Evolutionary conservation across 805 yeast species (phyloP).

Genomic region (Ogataea ganodermae): DNA sequence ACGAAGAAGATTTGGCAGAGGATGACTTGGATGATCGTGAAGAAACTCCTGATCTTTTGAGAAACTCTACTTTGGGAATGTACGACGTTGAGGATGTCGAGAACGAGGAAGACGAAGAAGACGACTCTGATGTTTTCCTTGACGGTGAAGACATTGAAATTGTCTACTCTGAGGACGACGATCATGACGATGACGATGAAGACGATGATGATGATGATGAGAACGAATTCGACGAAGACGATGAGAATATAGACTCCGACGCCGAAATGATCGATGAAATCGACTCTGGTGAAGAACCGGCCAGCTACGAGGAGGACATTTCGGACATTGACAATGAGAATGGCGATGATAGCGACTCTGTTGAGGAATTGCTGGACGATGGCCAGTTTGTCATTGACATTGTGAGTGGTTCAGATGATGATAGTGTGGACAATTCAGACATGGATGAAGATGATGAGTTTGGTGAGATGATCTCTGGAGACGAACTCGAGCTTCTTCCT

Average conservation of each 20-base stretch:
- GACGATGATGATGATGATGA: conserved; percentile 44
- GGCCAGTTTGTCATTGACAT: conserved; percentile 32
- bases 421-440: conserved; percentile 21
- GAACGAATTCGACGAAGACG: conserved; percentile 29
- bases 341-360: conserved; percentile 24
- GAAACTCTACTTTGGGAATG: conserved; percentile 92
- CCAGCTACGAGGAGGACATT: conserved; percentile 26
- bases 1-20: conserved; percentile 65
- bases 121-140: conserved; percentile 29
- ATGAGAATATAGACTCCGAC: conserved; percentile 16
- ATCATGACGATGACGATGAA: conserved; percentile 18
- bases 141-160: conserved; percentile 37
- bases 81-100: conserved; percentile 75
- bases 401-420: conserved; percentile 32
- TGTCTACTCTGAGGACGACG: conserved; percentile 31
- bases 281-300: conserved; percentile 22
- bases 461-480: conserved; percentile 24
- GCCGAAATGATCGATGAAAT: conserved; percentile 21
- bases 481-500: conserved; percentile 20
- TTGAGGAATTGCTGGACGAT: conserved; percentile 28
- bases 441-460: conserved; percentile 28
- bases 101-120: conserved; percentile 32
- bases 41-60: conserved; percentile 79
- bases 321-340: conserved; percentile 24
- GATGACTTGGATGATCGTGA: conserved; percentile 60